phyloP scores from a whole-genome alignment of 208 protist species.

The Strigomonas oncopelti region DNA sequence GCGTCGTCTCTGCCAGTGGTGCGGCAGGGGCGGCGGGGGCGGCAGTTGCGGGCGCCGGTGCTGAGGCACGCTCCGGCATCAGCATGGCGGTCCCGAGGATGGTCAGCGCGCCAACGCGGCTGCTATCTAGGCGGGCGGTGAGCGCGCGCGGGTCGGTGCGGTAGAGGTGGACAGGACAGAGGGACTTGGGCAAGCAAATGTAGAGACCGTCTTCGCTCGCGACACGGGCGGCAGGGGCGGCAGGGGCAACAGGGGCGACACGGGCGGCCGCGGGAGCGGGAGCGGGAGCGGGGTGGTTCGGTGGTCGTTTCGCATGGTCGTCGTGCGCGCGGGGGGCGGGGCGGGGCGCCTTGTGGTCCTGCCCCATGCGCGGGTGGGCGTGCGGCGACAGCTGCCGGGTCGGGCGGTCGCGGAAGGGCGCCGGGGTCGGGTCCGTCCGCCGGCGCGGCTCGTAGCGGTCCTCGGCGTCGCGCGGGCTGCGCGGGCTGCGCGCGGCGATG shows the following conservation, averaged over 20 bases:
- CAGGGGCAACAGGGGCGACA: neutral
- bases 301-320: neutral
- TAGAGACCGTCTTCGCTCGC: constrained; percentile 12
- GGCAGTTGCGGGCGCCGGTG: neutral
- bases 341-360: neutral
- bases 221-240: neutral
- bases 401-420: neutral
- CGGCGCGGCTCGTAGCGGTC: neutral
- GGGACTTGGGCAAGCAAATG: constrained; percentile 27
- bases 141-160: constrained; percentile 22
- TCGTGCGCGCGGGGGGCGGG: neutral
- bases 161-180: constrained; percentile 26
- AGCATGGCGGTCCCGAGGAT: constrained; percentile 19
- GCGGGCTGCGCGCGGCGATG: neutral
- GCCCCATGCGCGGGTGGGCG: neutral
- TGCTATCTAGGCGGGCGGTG: constrained; percentile 18
- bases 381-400: neutral
- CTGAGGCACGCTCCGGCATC: neutral
- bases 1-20: too few relatives aligned
- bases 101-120: constrained; percentile 18
- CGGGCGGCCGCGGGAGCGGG: neutral
- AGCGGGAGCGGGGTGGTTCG: neutral
- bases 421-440: neutral
- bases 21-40: neutral
- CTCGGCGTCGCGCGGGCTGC: neutral